phyloP scores from a whole-genome alignment of 1,139 yeast species.

The Diutina siamensis region DNA sequence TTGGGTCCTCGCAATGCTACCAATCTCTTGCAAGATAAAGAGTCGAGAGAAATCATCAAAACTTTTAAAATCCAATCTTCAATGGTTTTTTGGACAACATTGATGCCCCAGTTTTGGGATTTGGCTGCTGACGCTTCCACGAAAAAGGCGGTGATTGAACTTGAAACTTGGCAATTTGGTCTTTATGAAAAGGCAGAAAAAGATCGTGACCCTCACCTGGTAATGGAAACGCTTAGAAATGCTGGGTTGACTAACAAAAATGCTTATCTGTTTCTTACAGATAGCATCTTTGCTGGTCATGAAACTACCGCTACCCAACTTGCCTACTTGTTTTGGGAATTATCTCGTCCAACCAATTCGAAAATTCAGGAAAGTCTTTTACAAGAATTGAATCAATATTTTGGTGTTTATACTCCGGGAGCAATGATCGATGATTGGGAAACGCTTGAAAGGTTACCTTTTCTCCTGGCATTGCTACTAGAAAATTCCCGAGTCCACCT shows the following conservation, averaged over 20 bases:
- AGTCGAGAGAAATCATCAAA: conserved; percentile 30
- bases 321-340: conserved; percentile 47
- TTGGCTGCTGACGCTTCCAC: conserved; percentile 35
- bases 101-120: conserved; percentile 43
- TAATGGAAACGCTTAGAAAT: conserved; percentile 21
- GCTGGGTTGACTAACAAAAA: conserved; percentile 21
- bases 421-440: conserved; percentile 23
- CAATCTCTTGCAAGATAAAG: conserved; percentile 24
- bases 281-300: conserved; percentile 53
- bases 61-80: conserved; percentile 46
- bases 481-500: conserved; percentile 55
- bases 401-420: background rate
- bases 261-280: conserved; percentile 32
- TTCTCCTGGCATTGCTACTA: conserved; percentile 43
- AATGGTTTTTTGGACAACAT: conserved; percentile 62
- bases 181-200: conserved; percentile 29
- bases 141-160: conserved; percentile 24
- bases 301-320: conserved; percentile 65
- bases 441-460: conserved; percentile 38
- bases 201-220: conserved; percentile 15
- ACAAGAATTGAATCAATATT: conserved; percentile 23
- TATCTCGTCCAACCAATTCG: conserved; percentile 38
- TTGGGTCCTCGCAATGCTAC: conserved; percentile 42
- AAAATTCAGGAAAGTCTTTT: conserved; percentile 31
- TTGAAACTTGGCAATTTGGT: conserved; percentile 40